These are phyloP conservation scores for Saururus chinensis DNA, from an alignment of 164 flowering plant genomes.

Conservation along the genomic window DNA sequence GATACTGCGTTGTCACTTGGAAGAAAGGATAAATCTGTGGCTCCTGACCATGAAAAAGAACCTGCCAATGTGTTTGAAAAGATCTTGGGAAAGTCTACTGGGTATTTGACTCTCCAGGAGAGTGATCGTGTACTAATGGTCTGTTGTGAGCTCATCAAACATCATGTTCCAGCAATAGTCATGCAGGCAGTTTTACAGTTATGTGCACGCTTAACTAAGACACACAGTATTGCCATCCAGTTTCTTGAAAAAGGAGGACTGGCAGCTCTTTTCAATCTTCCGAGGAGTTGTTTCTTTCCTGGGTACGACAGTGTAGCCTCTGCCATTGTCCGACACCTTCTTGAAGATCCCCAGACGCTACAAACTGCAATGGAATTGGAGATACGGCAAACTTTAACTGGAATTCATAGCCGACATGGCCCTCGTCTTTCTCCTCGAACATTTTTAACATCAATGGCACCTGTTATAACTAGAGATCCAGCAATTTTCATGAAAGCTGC, in stretches of 20 bases:
- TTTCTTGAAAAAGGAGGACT: constrained; percentile 84
- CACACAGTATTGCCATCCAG: constrained; percentile 61
- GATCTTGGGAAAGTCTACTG: constrained; percentile 70
- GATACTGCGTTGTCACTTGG: constrained; percentile 22
- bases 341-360: constrained; percentile 94
- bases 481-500: constrained; percentile 78
- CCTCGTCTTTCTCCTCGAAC: constrained; percentile 48
- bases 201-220: constrained; percentile 85
- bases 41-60: constrained; percentile 33
- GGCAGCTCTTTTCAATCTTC: constrained; percentile 63
- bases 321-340: constrained; percentile 76
- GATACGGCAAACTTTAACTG: constrained; percentile 65
- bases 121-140: constrained; percentile 40
- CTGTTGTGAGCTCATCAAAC: constrained; percentile 65
- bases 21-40: constrained; percentile 21
- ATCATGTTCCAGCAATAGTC: constrained; percentile 59
- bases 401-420: constrained; percentile 40
- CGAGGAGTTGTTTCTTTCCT: constrained; percentile 68
- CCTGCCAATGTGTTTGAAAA: constrained; percentile 38
- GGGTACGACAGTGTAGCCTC: constrained; percentile 80
- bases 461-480: constrained; percentile 90
- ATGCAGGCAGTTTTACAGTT: constrained; percentile 91
- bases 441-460: constrained; percentile 79
- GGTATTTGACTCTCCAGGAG: constrained; percentile 66
- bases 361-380: constrained; percentile 95